Evolutionary conservation across 139 green algal species (phyloP).

Genomic region (Micractinium conductrix): DNA sequence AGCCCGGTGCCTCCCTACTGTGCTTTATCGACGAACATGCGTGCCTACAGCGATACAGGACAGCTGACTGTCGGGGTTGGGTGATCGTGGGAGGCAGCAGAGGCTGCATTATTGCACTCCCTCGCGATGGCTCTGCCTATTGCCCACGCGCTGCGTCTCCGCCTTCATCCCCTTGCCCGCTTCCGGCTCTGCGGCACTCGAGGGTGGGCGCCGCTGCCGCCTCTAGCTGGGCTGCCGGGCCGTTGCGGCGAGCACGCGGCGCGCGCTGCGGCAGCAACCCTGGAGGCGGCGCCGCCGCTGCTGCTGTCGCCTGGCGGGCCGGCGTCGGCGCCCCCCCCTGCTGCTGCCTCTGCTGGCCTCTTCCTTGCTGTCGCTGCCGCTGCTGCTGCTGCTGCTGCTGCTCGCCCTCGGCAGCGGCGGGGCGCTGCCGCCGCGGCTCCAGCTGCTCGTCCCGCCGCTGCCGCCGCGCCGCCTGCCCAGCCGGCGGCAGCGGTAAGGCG

Average conservation of each 20-base stretch:
- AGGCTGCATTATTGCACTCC: no score
- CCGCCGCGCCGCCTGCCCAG: conserved; percentile 16
- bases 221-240: background rate
- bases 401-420: background rate
- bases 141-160: no score
- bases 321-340: background rate
- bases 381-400: conserved; percentile 1
- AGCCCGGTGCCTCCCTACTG: no score
- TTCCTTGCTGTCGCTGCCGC: background rate
- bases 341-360: background rate
- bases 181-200: no score
- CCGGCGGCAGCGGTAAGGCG: background rate
- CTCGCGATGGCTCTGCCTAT: no score
- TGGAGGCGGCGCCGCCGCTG: background rate
- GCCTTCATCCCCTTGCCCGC: no score
- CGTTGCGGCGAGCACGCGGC: background rate
- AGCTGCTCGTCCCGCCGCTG: conserved; percentile 27
- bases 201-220: background rate
- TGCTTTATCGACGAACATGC: no score
- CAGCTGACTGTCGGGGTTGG: no score
- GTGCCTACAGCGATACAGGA: no score
- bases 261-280: background rate
- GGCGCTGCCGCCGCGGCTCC: background rate
- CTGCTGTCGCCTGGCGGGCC: no score
- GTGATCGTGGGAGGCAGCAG: no score